Conservation (phyloP, 108 stramenopile species). For the Parmales sp. region DNA sequence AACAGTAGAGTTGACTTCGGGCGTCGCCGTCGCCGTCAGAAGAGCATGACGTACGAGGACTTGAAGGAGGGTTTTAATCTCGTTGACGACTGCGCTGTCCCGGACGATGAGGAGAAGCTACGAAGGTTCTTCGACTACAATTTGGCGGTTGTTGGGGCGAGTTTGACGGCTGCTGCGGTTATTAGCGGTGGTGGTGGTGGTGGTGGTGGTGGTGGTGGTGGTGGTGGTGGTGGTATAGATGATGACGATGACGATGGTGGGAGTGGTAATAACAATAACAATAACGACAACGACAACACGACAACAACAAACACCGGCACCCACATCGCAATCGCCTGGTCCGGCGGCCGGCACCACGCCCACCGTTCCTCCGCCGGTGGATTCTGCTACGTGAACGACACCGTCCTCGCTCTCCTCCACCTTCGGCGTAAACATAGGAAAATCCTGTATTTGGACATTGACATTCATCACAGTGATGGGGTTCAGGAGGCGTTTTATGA, state of each 20-base stretch:
- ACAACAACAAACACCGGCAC: not conserved
- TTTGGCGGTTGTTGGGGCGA: slow-evolving; percentile 27
- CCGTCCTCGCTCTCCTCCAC: slow-evolving; percentile 62
- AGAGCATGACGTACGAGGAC: no score
- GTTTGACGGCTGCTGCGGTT: slow-evolving; percentile 33
- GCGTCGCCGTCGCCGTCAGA: no score
- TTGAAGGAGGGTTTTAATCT: slow-evolving; percentile 26
- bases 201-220: no score
- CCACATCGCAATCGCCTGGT: slow-evolving; percentile 70
- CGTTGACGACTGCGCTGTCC: slow-evolving; percentile 41
- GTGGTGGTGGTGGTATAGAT: no score
- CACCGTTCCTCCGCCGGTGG: slow-evolving; percentile 54
- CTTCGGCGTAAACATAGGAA: slow-evolving; percentile 41
- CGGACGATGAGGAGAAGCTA: slow-evolving; percentile 13
- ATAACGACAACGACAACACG: not conserved
- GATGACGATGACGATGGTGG: no score
- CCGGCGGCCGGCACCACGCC: slow-evolving; percentile 73
- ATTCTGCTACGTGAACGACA: slow-evolving; percentile 77
- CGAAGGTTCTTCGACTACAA: slow-evolving; percentile 33
- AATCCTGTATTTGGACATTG: slow-evolving; percentile 70
- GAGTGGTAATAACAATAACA: not conserved
- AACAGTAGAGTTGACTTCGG: no score
- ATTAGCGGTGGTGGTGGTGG: no score
- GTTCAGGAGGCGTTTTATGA: slow-evolving; percentile 51
- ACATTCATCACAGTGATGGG: slow-evolving; percentile 72